A percentile compares a stretch with the other conserved stretches of the same genome.
Evolutionary conservation across 495 filamentous ascomycete species (phyloP).

Genomic region (Penicillium atrosanguineum): DNA sequence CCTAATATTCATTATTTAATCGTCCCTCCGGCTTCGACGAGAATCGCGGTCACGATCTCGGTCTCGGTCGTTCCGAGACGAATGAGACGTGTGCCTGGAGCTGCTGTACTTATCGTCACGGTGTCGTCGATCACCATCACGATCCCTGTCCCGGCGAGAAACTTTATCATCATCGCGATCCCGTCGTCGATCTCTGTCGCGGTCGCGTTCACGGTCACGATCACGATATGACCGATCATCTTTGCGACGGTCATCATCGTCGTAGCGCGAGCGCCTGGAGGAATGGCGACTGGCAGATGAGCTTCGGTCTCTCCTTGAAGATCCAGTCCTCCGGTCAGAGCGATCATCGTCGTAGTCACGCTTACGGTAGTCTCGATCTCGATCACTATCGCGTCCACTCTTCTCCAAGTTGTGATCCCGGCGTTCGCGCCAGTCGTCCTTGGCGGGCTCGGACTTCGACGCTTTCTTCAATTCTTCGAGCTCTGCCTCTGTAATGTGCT

Average conservation of each 20-base stretch:
- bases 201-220: slow-evolving; percentile 26
- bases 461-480: slow-evolving; percentile 49
- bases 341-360: slow-evolving; percentile 33
- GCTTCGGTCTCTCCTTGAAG: slow-evolving; percentile 38
- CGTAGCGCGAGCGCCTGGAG: slow-evolving; percentile 31
- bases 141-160: slow-evolving; percentile 36
- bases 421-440: slow-evolving; percentile 48
- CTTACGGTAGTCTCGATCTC: slow-evolving; percentile 26
- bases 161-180: slow-evolving; percentile 27
- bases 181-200: slow-evolving; percentile 26
- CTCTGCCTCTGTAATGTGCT: slow-evolving; percentile 64
- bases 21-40: slow-evolving; percentile 31
- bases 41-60: slow-evolving; percentile 33
- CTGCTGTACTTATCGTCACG: slow-evolving; percentile 36
- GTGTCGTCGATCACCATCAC: slow-evolving; percentile 28
- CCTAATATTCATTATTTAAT: slow-evolving; percentile 16
- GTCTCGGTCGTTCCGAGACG: slow-evolving; percentile 32
- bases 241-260: slow-evolving; percentile 29
- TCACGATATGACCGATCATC: slow-evolving; percentile 35
- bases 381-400: slow-evolving; percentile 42
- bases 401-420: slow-evolving; percentile 50
- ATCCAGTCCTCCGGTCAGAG: slow-evolving; percentile 27
- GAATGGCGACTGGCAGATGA: slow-evolving; percentile 33
- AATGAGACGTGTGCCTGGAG: slow-evolving; percentile 35
- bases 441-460: slow-evolving; percentile 34